phyloP scores from a whole-genome alignment of 2,329 filamentous ascomycete species.

The Dryadomyces quercus-mongolicae region DNA sequence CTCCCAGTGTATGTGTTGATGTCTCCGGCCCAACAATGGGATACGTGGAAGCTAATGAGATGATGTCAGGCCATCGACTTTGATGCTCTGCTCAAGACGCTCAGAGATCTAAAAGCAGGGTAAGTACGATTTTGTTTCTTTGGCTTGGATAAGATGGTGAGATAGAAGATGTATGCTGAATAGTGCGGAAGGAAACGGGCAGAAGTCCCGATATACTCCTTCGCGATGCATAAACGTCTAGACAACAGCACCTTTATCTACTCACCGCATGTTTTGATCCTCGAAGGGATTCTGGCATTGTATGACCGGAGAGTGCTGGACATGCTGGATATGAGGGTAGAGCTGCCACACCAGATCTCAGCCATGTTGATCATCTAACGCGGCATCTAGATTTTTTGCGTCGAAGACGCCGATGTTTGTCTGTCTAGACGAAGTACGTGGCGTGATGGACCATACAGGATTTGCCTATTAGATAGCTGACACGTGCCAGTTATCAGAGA shows the following conservation, averaged over 20 bases:
- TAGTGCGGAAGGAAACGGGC: constrained; percentile 54
- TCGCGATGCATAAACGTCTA: constrained; percentile 75
- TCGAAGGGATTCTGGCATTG: constrained; percentile 92
- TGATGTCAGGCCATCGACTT: constrained; percentile 71
- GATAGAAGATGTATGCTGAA: not conserved
- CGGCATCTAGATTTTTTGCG: constrained; percentile 74
- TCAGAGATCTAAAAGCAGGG: constrained; percentile 85
- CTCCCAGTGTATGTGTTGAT: constrained; percentile 50
- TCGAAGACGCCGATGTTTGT: constrained; percentile 90
- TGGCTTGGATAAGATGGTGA: too few species aligned
- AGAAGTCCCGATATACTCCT: constrained; percentile 91
- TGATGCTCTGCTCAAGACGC: constrained; percentile 66
- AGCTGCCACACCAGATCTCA: constrained; percentile 5
- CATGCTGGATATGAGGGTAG: constrained; percentile 78
- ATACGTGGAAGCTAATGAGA: not conserved
- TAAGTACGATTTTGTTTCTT: too few species aligned
- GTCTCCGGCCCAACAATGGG: not conserved
- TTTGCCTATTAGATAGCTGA: not conserved
- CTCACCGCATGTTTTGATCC: constrained; percentile 86
- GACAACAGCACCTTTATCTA: constrained; percentile 79
- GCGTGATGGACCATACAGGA: not conserved
- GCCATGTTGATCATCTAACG: not conserved
- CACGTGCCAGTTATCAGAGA: constrained; percentile 60
- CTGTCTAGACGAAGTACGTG: constrained; percentile 70
- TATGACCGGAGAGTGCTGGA: constrained; percentile 79